Evolutionary conservation across 345 rosid genomes (phyloP), one percentile per base, ranked within the genome.

Genomic region (Citrus sp.): DNA sequence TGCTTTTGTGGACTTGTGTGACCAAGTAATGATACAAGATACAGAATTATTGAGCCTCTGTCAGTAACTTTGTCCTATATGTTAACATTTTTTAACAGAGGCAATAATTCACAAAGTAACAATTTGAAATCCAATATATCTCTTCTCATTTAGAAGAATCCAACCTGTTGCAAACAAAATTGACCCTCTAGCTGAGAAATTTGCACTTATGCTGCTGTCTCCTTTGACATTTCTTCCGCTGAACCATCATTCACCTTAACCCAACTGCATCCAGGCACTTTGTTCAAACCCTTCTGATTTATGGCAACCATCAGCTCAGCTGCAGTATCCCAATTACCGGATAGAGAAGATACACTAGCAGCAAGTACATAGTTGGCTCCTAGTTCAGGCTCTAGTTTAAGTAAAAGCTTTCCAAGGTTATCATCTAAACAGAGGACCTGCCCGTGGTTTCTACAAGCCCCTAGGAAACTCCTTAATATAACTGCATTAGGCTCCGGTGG

Each of bases 351-450:
- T 25, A 72, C 40, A 40, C 59, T 76, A 1, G 80, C 80, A 72
- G 82, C 80, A 59, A 79, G 81, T 27, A 83, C 79, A 25, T 83
- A 83, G 60, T 83, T 80, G 22, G 81, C 78, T 19, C 81, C 85
- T 21, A 61, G 32, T 10, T 80, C 67, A 55, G 82, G 82, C 67
- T 83, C 83, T 58, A 77, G 24, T 51, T 68, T 54, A 68, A 80
- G 77, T 49, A 83, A 65, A 66, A 77, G 76, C 34, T 70, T 60
- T 67, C 37, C 75, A 30, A 75, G 46, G 38, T 24, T n/a, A 54
- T 69, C 79, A 22, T 73, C 76, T n/a, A 73, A 14, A 55, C 18
- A 34, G 40, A 77, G 55, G 42, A 70, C 66, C 24, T 37, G 83
- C 14, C 77, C 83, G 38, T 80, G 77, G 69, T 69, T 77, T 77